A percentile compares a stretch with the other conserved stretches of the same genome.
Conservation (phyloP, 2,329 filamentous ascomycete species). For the Sclerotinia sclerotiorum region DNA sequence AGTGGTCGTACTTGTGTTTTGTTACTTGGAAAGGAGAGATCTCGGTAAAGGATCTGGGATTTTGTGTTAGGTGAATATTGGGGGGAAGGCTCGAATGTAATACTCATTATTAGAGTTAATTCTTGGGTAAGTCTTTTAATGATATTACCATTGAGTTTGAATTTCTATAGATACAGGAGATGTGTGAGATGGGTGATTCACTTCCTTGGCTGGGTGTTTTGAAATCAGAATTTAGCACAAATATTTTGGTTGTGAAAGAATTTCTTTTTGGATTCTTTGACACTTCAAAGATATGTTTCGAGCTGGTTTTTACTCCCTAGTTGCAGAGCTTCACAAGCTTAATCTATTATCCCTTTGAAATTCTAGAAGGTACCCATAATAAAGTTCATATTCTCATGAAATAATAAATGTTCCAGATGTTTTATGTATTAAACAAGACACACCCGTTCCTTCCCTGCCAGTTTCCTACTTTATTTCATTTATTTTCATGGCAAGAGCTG, state of each 20-base stretch:
- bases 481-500: neutral
- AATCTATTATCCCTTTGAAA: no score
- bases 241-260: no score
- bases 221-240: neutral
- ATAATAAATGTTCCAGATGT: neutral
- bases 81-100: neutral
- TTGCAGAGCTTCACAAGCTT: no score
- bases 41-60: neutral
- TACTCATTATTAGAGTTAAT: neutral
- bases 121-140: no score
- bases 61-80: neutral
- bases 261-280: no score
- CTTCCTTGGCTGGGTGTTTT: neutral
- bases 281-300: no score
- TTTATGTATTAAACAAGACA: neutral
- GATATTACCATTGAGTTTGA: neutral
- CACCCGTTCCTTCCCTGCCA: neutral
- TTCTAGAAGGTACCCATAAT: no score
- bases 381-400: neutral
- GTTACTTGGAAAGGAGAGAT: slow-evolving; percentile 14
- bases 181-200: neutral
- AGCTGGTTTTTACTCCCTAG: no score
- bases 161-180: no score
- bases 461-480: neutral
- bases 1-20: neutral